These are phyloP conservation scores for Trichoderma reesei DNA, from an alignment of 495 filamentous ascomycete species.

Conservation along the genomic window DNA sequence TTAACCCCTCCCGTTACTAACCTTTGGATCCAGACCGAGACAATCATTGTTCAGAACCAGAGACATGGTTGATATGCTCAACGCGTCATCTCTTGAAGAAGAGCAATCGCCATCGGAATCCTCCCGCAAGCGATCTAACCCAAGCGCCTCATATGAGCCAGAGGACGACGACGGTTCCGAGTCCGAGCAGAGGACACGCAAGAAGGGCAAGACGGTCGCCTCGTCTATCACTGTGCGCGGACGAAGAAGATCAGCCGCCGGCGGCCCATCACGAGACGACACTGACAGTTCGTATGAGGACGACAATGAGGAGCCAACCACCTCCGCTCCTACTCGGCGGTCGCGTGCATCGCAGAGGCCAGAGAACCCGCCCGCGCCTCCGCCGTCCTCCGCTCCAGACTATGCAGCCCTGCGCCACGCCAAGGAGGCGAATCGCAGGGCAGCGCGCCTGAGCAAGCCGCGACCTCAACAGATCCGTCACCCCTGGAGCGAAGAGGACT, in stretches of 20 bases:
- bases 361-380: not conserved
- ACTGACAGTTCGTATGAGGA: too few relatives aligned
- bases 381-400: not conserved
- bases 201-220: not conserved
- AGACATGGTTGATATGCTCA: not conserved
- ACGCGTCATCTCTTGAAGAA: not conserved
- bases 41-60: not conserved
- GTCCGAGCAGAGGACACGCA: not conserved
- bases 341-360: not conserved
- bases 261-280: too few relatives aligned
- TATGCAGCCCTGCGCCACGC: not conserved
- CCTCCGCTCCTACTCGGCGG: not conserved
- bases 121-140: not conserved
- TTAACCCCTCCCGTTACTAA: too few relatives aligned
- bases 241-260: too few relatives aligned
- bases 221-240: not conserved
- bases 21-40: not conserved
- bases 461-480: not conserved
- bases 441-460: not conserved
- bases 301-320: not conserved
- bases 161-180: constrained; percentile 2
- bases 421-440: not conserved
- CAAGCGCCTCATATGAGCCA: too few relatives aligned
- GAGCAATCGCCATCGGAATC: not conserved
- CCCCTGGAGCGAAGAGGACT: not conserved